A percentile compares a stretch with the other conserved stretches of the same genome.
Conservation (phyloP, 768 basidiomycete species). For the Sporobolomyces roseus region DNA sequence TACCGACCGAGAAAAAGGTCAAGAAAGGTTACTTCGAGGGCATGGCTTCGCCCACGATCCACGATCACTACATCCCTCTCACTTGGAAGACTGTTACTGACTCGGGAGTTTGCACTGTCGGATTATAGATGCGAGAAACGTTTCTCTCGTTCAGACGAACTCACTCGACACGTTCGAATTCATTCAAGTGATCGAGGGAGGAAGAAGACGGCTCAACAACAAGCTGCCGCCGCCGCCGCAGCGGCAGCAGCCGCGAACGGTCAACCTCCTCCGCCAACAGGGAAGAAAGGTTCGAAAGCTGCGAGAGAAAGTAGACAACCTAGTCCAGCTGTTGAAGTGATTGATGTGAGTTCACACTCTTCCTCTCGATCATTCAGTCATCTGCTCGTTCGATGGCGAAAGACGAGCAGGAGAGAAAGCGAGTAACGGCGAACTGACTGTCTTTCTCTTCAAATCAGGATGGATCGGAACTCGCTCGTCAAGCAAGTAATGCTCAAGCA, state of each 20-base stretch:
- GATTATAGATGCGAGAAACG: constrained; percentile 77
- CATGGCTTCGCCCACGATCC: too few relatives aligned
- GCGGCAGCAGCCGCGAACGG: constrained; percentile 55
- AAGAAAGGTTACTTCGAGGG: too few relatives aligned
- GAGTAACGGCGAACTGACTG: neutral
- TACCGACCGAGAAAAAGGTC: constrained; percentile 1
- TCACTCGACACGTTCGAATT: constrained; percentile 91
- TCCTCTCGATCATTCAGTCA: neutral
- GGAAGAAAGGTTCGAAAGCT: constrained; percentile 14
- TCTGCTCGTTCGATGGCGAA: neutral
- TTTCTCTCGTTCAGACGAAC: constrained; percentile 96
- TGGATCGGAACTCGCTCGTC: neutral
- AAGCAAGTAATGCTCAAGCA: constrained; percentile 4
- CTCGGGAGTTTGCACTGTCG: too few relatives aligned
- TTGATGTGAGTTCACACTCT: constrained; percentile 26
- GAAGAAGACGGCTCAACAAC: constrained; percentile 39
- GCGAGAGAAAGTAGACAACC: constrained; percentile 14
- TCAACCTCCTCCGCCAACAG: neutral
- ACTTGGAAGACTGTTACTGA: too few relatives aligned
- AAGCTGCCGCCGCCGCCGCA: constrained; percentile 46
- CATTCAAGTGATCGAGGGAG: constrained; percentile 53
- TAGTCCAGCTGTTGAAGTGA: constrained; percentile 27
- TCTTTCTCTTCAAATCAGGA: neutral
- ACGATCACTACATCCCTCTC: too few relatives aligned
- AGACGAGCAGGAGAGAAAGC: neutral